phyloP scores from a whole-genome alignment of 1,284 basidiomycete genomes.

The Leccinum subfulvum region DNA sequence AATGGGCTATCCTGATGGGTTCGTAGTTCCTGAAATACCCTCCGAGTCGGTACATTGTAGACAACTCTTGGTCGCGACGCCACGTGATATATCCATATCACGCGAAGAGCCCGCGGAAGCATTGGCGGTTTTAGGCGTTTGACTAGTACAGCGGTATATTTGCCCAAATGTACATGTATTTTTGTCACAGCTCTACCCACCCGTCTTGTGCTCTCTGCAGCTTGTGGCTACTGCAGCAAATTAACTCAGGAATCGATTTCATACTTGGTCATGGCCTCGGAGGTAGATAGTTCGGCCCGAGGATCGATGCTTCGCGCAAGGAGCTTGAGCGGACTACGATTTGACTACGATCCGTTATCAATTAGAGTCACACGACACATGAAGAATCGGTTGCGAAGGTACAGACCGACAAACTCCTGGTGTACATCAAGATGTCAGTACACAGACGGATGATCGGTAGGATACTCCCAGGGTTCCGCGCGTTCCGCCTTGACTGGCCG shows the following conservation, averaged over 20 bases:
- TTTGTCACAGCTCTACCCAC: not conserved
- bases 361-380: not conserved
- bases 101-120: slow-evolving; percentile 22
- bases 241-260: not conserved
- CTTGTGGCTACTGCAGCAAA: not conserved
- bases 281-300: not conserved
- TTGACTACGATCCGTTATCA: too few species aligned
- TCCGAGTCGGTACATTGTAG: slow-evolving; percentile 29
- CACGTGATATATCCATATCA: slow-evolving; percentile 44
- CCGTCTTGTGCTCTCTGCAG: not conserved
- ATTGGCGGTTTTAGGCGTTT: slow-evolving; percentile 20
- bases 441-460: not conserved
- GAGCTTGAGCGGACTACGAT: not conserved
- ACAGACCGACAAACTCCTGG: not conserved
- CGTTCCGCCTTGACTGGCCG: not conserved
- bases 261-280: not conserved
- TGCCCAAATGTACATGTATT: not conserved
- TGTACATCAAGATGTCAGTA: not conserved
- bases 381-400: not conserved
- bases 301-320: not conserved
- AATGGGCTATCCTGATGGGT: slow-evolving; percentile 40
- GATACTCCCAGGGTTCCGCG: not conserved
- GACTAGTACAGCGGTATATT: slow-evolving; percentile 2
- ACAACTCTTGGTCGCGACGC: slow-evolving; percentile 39
- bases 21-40: slow-evolving; percentile 44